These are phyloP conservation scores for Penicillium sp. DNA, from an alignment of 2,329 filamentous ascomycete genomes.

Conservation along the genomic window DNA sequence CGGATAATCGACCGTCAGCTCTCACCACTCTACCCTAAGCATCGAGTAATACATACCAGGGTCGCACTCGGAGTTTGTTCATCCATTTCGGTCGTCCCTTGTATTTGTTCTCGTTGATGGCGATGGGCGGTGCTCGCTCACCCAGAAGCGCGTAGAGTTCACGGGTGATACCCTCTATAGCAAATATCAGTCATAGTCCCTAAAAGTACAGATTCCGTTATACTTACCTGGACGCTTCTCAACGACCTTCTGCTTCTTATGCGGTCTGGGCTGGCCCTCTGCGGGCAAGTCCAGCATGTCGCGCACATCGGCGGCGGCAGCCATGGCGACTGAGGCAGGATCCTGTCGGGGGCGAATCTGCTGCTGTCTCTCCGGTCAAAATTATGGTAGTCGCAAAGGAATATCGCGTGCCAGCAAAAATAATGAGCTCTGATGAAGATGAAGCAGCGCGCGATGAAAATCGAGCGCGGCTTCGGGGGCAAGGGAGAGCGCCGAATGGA, in stretches of 20 bases:
- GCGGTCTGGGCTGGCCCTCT: conserved; percentile 57
- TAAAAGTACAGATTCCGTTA: neutral
- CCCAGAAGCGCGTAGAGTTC: conserved; percentile 53
- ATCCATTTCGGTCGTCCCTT: conserved; percentile 50
- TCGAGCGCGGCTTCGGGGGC: conserved; percentile 22
- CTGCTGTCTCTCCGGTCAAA: too few relatives aligned
- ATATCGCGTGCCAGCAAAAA: neutral
- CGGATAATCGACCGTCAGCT: conserved; percentile 30
- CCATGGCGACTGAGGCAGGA: conserved; percentile 49
- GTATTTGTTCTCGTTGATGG: conserved; percentile 53
- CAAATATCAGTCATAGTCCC: conserved; percentile 1
- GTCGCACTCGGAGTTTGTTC: conserved; percentile 44
- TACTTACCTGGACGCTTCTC: conserved; percentile 56
- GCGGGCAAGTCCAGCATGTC: conserved; percentile 79
- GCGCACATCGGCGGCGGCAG: conserved; percentile 75
- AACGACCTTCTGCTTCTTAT: conserved; percentile 71
- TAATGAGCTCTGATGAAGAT: conserved; percentile 1
- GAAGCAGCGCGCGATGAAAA: conserved; percentile 14
- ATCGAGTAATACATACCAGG: conserved; percentile 52
- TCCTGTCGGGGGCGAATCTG: neutral
- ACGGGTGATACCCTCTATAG: conserved; percentile 49
- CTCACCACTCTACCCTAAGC: conserved; percentile 53
- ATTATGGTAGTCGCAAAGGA: neutral
- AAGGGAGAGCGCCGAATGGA: conserved; percentile 22
- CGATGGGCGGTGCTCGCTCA: conserved; percentile 52